phyloP scores from a whole-genome alignment of 1,139 yeast genomes.

The Wickerhamomyces sp. region DNA sequence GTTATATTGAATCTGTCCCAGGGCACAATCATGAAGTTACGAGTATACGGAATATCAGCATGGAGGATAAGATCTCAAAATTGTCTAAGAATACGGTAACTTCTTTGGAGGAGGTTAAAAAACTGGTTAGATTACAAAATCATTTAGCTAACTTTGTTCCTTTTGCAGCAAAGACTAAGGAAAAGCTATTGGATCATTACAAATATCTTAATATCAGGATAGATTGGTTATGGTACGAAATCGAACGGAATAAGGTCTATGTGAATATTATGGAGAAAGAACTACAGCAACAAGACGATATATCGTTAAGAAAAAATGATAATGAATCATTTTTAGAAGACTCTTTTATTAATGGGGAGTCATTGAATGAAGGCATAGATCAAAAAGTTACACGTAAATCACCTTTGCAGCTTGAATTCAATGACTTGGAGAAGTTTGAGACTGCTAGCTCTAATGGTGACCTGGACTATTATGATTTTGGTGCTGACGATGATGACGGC shows the following conservation, averaged over 20 bases:
- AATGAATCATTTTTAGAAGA: constrained; percentile 21
- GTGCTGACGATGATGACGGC: constrained; percentile 1
- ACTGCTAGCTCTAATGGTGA: constrained; percentile 6
- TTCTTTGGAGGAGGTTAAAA: constrained; percentile 32
- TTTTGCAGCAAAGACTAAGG: constrained; percentile 45
- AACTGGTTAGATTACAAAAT: constrained; percentile 32
- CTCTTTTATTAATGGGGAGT: constrained; percentile 21
- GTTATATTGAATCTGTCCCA: constrained; percentile 25
- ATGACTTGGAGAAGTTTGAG: neutral
- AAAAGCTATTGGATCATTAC: constrained; percentile 38
- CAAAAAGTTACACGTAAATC: neutral
- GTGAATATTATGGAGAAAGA: constrained; percentile 30
- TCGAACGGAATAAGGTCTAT: constrained; percentile 39
- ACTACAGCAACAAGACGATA: constrained; percentile 1
- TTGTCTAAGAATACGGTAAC: constrained; percentile 30
- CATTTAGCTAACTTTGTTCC: constrained; percentile 48
- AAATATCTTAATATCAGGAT: constrained; percentile 44
- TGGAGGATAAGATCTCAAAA: constrained; percentile 28
- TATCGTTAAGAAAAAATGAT: constrained; percentile 7
- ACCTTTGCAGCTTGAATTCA: neutral
- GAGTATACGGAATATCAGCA: constrained; percentile 20
- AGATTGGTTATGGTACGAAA: constrained; percentile 53
- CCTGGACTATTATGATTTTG: too few relatives aligned
- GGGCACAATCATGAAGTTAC: constrained; percentile 20
- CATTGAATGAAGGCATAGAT: neutral